Base-by-base conservation (phyloP, 345 rosid genomes). In the Gossypium stocksii region DNA sequence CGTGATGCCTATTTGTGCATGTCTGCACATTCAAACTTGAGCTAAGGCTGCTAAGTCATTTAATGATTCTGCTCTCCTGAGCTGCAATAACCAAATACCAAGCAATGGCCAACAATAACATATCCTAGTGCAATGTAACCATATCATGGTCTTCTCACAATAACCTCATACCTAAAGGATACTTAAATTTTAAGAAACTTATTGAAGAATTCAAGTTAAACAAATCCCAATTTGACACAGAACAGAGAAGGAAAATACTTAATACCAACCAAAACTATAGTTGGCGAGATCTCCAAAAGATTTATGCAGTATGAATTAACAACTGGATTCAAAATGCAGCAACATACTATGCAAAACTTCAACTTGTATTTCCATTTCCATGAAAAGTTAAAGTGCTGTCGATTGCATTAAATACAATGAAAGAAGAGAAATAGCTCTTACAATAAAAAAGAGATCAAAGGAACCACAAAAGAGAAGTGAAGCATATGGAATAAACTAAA, bases 1-100 rank as follows among this genome's bases (percentile, higher is more conserved):
- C 45, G 3, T 2, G 27, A 43, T 9, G 27, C 51, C 45, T 41
- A 43, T 43, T 0, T 12, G n/a, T 22, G 38, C n/a, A 66, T 20
- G 11, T 66, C 29, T 66, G 71, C 34, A 66, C 17, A 44, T 12
- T 51, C 71, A 66, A 46, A 67, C 17, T 67, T 46, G 34, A 67
- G 38, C 38, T 22, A 22, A 67, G 7, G 17, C 11, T 46, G 41
- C 56, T 67, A 67, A 22, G 71, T n/a, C 59, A 54, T 54, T 48
- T 68, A 68, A 49, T 2, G 14, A 25, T 49, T 68, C 22, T 2
- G 15, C 58, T 16, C 44, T 49, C 15, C 52, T 7, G 15, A 23
- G 22, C 22, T 49, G 58, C 14, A 25, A 68, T 3, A 49, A 68
- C 41, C 72, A 48, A 49, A 68, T 9, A 68, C 14, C 43, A 49